Evolutionary conservation across 306 rosid genomes (phyloP).

Genomic region (Cicer cuneatum): DNA sequence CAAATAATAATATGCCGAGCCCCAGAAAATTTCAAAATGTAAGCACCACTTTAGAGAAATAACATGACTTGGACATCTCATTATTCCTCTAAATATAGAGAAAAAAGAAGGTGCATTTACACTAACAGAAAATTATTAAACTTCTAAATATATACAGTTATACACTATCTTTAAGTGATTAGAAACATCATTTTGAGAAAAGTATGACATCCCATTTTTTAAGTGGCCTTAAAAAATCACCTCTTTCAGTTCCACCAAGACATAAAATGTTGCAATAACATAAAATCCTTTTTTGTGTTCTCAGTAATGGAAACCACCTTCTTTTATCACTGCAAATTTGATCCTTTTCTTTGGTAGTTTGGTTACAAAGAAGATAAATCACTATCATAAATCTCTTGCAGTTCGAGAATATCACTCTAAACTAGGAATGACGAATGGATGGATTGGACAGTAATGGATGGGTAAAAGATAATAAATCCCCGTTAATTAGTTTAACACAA

Average conservation of each 20-base stretch:
- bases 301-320: background rate
- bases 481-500: background rate
- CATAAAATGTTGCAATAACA: background rate
- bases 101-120: too few relatives aligned
- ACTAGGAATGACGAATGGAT: background rate
- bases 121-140: too few relatives aligned
- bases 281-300: constrained; percentile 19
- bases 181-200: constrained; percentile 5
- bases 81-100: background rate
- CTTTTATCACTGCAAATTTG: constrained; percentile 7
- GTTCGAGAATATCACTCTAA: background rate
- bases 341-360: background rate
- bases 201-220: background rate
- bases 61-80: constrained; percentile 7
- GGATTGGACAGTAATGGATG: background rate
- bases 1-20: background rate
- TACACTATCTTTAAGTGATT: background rate
- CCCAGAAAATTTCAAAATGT: background rate
- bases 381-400: background rate
- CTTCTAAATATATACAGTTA: background rate
- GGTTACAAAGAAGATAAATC: constrained; percentile 7
- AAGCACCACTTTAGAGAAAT: background rate
- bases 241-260: background rate
- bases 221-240: background rate
- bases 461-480: background rate